Evolutionary conservation across 1,139 yeast species (phyloP), one percentile per base, ranked within the genome.

Genomic region (Lodderomyces parapsilosis): DNA sequence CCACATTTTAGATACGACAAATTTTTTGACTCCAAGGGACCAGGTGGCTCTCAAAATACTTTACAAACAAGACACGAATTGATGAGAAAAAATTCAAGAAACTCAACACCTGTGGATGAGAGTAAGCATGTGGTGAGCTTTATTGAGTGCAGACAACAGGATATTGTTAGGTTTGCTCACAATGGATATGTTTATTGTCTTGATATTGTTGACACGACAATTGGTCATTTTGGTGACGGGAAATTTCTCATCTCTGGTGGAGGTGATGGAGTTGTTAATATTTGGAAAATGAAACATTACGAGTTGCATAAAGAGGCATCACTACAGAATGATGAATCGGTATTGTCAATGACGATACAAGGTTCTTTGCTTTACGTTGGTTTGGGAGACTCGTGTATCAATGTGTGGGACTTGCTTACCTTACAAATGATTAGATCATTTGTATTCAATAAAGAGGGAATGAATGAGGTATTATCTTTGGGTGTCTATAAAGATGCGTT

Each of bases 11-110:
- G 99, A 45, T 93, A 83, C 57, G 88, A 88, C 62, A 82, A 80
- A 56, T 93, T 93, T 55, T 93, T 93, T 59, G 98, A 93, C 61
- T 90, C 97, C 1, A 75, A 71, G 42, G 96, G 96, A 0, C 95
- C 95, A 0, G 87, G 93, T 1, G 94, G 93, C 1, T 65, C 68
- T 31, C 52, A 68, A 31, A 71, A 66, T 44, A 50, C 57, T n/a
- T 52, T 63, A 9, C 74, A 65, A 52, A 52, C 66, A 10, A 59
- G 60, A 44, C 70, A 68, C 42, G 60, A 60, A 40, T 47, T 58
- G 38, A 53, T 57, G 25, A 38, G 50, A 35, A 59, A 62, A 42
- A 54, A 54, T 18, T 55, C 54, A 7, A 43, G 39, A 18, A 22
- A 25, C 10, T 14, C 36, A 5, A 30, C 30, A 45, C 47, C 36